A percentile compares a stretch with the other conserved stretches of the same genome.
phyloP scores from a whole-genome alignment of 192 early-diverging fungal species.

The Entophlyctis luteolus region DNA sequence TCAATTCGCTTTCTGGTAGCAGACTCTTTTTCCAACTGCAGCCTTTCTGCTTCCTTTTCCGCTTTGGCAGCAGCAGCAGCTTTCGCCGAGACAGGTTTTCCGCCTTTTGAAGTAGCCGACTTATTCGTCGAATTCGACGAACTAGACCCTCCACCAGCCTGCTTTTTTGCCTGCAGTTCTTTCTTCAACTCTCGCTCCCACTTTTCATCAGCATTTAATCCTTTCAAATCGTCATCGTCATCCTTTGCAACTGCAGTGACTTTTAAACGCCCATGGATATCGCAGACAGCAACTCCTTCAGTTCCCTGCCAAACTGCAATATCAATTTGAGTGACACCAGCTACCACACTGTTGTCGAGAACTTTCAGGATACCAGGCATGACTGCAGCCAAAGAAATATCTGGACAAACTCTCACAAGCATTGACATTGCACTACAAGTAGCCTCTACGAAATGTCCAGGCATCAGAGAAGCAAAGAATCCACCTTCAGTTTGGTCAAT shows the following conservation, averaged over 20 bases:
- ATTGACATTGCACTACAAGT: constrained; percentile 61
- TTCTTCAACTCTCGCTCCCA: constrained; percentile 76
- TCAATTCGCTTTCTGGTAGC: constrained; percentile 66
- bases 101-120: constrained; percentile 6
- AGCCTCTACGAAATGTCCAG: constrained; percentile 53
- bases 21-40: constrained; percentile 68
- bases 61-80: constrained; percentile 57
- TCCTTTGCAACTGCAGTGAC: neutral
- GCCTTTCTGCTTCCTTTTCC: constrained; percentile 68
- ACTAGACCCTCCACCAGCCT: constrained; percentile 23
- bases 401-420: constrained; percentile 57
- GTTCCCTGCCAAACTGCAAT: constrained; percentile 67
- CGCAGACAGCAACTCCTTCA: constrained; percentile 64
- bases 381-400: constrained; percentile 45
- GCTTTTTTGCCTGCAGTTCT: constrained; percentile 65
- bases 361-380: constrained; percentile 45
- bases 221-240: constrained; percentile 2
- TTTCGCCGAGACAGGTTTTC: constrained; percentile 37
- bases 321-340: constrained; percentile 55
- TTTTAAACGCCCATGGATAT: constrained; percentile 31
- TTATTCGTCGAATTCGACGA: neutral
- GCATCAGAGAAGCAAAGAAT: constrained; percentile 33
- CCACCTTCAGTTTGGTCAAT: constrained; percentile 21
- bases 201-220: constrained; percentile 60
- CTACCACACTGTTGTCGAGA: constrained; percentile 45